Percentiles rank a stretch among this genome's conserved stretches.
Conservation (phyloP, 2,329 filamentous ascomycete genomes). For the Talaromyces sp. region DNA sequence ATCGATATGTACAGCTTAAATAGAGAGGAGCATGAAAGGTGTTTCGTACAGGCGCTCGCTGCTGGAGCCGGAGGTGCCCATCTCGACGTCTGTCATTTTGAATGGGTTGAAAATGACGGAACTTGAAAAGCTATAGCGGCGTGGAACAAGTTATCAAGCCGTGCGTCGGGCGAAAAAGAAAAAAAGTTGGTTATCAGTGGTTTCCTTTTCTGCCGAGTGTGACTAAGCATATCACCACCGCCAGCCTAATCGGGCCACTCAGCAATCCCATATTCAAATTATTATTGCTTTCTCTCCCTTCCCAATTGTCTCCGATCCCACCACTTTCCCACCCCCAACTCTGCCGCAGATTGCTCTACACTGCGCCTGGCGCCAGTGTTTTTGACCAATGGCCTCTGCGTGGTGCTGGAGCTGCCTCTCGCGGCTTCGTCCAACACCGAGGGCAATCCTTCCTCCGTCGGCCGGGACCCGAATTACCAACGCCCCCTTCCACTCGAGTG, state of each 20-base stretch:
- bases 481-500: constrained; percentile 49
- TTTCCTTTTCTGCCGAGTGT: constrained; percentile 22
- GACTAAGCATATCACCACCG: constrained; percentile 23
- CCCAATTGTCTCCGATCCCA: constrained; percentile 12
- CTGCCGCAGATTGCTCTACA: constrained; percentile 29
- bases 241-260: constrained; percentile 28
- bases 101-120: neutral
- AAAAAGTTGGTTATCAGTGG: constrained; percentile 38
- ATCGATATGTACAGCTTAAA: constrained; percentile 9
- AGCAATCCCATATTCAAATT: constrained; percentile 30
- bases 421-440: constrained; percentile 48
- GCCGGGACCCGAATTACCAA: constrained; percentile 48
- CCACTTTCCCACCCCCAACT: constrained; percentile 15
- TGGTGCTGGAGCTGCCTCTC: constrained; percentile 63
- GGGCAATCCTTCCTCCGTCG: constrained; percentile 42
- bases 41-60: constrained; percentile 44
- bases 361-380: constrained; percentile 38
- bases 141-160: constrained; percentile 8
- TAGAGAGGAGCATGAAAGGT: neutral
- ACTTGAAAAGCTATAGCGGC: constrained; percentile 8
- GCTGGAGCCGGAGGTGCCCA: constrained; percentile 32
- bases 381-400: constrained; percentile 56
- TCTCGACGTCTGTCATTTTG: constrained; percentile 34
- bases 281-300: constrained; percentile 21
- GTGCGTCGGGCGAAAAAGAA: constrained; percentile 24